phyloP scores from a whole-genome alignment of 2,329 filamentous ascomycete genomes.

The Fonsecaea multimorphosa region DNA sequence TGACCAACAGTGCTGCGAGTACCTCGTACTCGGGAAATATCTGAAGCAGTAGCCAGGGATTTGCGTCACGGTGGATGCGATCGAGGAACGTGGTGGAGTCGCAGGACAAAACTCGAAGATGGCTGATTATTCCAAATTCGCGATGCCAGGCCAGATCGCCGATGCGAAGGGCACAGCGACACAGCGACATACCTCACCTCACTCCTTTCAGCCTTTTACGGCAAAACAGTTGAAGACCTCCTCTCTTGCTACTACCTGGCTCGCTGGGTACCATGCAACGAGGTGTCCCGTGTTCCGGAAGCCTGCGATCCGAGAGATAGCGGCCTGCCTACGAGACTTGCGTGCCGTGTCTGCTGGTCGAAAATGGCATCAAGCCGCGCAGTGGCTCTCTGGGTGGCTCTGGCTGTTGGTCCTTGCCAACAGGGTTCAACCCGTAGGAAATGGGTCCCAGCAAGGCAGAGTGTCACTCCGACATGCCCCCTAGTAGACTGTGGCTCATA shows the following conservation, averaged over 20 bases:
- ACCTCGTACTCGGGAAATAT: background rate
- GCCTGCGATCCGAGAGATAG: background rate
- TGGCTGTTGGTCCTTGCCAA: background rate
- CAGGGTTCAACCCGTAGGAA: background rate
- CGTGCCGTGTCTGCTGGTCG: constrained; percentile 6
- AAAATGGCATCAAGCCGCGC: background rate
- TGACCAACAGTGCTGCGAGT: background rate
- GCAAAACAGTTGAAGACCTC: background rate
- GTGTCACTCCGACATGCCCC: background rate
- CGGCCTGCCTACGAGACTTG: background rate
- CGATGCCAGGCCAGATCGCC: background rate
- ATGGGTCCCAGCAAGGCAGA: background rate
- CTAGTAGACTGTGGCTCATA: background rate
- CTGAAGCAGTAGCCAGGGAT: background rate
- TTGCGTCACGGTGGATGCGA: constrained; percentile 10
- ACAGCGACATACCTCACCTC: no score
- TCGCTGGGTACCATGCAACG: no score
- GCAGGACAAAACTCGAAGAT: background rate
- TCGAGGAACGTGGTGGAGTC: background rate
- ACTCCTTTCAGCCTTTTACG: background rate
- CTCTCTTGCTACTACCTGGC: background rate
- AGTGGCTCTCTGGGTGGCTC: background rate
- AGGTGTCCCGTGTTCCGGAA: background rate
- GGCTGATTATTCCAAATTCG: constrained; percentile 1
- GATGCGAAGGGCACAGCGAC: background rate